Conservation (phyloP, 2,329 filamentous ascomycete genomes). For the Colletotrichum sp. region DNA sequence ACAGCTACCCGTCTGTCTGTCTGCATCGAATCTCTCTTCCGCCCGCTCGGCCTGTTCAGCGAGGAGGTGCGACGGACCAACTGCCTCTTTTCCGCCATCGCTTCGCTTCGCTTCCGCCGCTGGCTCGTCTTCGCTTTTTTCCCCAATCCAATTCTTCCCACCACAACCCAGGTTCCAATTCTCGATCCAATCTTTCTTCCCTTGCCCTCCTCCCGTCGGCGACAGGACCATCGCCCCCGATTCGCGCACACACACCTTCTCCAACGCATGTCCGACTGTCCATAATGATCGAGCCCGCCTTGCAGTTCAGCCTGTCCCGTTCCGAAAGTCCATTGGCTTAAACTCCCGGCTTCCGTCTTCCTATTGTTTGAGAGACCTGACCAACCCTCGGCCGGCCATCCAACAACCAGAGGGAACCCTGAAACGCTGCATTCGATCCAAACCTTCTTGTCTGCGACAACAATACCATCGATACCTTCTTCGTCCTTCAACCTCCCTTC, state of each 20-base stretch:
- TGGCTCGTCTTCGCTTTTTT: background rate
- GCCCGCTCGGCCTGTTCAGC: conserved; percentile 2
- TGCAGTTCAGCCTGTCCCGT: conserved; percentile 15
- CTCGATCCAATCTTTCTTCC: background rate
- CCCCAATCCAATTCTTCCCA: background rate
- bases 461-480: background rate
- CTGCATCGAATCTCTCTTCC: background rate
- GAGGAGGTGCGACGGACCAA: conserved; percentile 9
- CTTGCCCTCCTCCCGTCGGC: background rate
- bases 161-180: background rate
- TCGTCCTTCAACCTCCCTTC: background rate
- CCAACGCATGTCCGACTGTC: conserved; percentile 13
- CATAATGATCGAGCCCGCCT: conserved; percentile 19
- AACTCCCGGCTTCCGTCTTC: conserved; percentile 13
- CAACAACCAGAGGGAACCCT: conserved; percentile 13
- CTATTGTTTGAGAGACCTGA: conserved; percentile 14
- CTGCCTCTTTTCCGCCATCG: background rate
- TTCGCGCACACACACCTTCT: background rate
- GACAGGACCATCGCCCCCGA: background rate
- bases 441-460: background rate
- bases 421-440: conserved; percentile 17
- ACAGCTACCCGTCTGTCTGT: background rate
- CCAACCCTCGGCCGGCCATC: conserved; percentile 11
- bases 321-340: conserved; percentile 21
- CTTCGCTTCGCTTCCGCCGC: background rate